These are phyloP conservation scores for Coniochaeta sp. DNA, from an alignment of 2,329 filamentous ascomycete genomes.

Conservation along the genomic window DNA sequence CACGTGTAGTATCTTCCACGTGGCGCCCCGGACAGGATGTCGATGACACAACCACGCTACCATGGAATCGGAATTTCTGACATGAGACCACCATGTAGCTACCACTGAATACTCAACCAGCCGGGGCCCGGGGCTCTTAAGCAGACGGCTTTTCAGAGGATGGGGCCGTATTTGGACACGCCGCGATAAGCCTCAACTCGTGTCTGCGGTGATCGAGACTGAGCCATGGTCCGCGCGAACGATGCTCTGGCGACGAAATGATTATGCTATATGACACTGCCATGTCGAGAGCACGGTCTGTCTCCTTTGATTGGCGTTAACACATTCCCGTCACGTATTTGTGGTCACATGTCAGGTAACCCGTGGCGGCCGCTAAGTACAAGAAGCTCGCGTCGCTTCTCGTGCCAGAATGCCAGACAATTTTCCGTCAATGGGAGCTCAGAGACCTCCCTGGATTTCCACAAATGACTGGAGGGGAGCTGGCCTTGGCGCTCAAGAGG, in stretches of 20 bases:
- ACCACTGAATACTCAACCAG: too few species aligned
- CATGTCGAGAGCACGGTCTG: too few species aligned
- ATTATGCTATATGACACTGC: too few species aligned
- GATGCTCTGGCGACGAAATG: neutral
- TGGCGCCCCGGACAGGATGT: neutral
- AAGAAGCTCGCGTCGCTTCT: neutral
- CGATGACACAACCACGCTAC: neutral
- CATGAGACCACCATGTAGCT: neutral
- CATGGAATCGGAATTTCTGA: neutral
- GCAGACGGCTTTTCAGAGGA: too few species aligned
- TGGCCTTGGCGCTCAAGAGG: neutral
- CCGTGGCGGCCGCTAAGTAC: neutral
- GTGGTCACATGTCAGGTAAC: neutral
- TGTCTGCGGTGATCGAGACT: neutral
- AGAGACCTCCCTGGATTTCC: neutral
- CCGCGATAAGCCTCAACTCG: neutral
- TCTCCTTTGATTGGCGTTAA: too few species aligned
- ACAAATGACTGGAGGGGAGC: neutral
- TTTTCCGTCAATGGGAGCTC: neutral
- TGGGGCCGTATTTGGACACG: neutral
- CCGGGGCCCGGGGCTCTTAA: too few species aligned
- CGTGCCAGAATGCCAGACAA: neutral
- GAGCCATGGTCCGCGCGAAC: neutral
- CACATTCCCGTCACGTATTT: neutral
- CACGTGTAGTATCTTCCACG: neutral